phyloP scores from a whole-genome alignment of 2,329 filamentous ascomycete species.

The Aspergillus sp. region DNA sequence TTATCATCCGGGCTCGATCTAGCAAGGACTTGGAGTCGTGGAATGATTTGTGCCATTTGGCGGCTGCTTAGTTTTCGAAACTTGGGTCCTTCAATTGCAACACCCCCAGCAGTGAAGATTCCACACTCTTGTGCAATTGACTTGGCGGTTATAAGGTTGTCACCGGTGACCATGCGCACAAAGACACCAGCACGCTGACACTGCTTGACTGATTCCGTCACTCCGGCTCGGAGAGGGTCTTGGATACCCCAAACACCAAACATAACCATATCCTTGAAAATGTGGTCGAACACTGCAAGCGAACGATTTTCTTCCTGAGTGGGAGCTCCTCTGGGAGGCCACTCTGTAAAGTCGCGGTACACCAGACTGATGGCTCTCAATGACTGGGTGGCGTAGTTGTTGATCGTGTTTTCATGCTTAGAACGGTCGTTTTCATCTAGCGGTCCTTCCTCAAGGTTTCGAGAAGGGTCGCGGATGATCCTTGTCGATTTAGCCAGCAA shows the following conservation, averaged over 20 bases:
- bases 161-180: conserved; percentile 83
- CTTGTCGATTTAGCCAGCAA: conserved; percentile 47
- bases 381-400: conserved; percentile 74
- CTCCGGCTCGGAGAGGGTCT: conserved; percentile 73
- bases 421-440: conserved; percentile 60
- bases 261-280: conserved; percentile 68
- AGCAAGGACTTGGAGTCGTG: conserved; percentile 69
- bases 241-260: conserved; percentile 76
- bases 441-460: conserved; percentile 52
- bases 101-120: conserved; percentile 65
- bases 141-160: conserved; percentile 76
- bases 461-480: conserved; percentile 61
- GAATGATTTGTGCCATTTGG: conserved; percentile 67
- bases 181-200: conserved; percentile 76
- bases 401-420: conserved; percentile 66
- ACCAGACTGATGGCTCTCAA: conserved; percentile 81
- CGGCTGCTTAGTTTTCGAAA: conserved; percentile 70
- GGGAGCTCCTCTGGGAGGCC: conserved; percentile 70
- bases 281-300: conserved; percentile 64
- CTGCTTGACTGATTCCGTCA: conserved; percentile 69
- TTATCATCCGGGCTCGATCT: conserved; percentile 76
- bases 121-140: conserved; percentile 78
- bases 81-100: conserved; percentile 75
- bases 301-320: conserved; percentile 58
- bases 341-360: conserved; percentile 79